Base-by-base conservation (phyloP, 345 rosid genomes). In the Corymbia maculata region DNA sequence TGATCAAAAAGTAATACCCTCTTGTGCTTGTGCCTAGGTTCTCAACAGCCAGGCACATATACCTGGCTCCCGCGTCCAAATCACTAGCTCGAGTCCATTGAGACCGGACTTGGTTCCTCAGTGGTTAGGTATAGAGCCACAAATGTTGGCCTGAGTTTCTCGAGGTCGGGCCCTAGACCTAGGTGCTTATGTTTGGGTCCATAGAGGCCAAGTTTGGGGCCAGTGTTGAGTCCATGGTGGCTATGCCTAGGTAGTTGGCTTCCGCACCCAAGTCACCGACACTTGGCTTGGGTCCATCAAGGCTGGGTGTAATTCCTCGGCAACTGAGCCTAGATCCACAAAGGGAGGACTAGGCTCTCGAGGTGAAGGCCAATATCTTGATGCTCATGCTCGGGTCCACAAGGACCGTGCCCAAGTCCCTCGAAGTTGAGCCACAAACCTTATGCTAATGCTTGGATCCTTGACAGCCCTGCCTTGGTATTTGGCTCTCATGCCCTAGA, bases 321-420 rank as follows among this genome's bases (percentile, higher is more conserved):
- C 2, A 55, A 55, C 21, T 0, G 11, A 55, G 11, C 5, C 1
- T 0, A 0, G 26, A 55, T 55, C 26, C 11, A 55, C 26, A 55
- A 55, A 55, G 26, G 42, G 42, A 36, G 42, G 42, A 36, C 42
- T 36, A 36, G 42, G 42, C 42, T 55, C 21, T 55, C 22, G 26
- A 55, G 61, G 61, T 55, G 61, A 55, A 55, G 61, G 26, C 61
- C 61, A 55, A 19, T 9, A 55, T 26, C 28, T 55, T 1, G 1
- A 8, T 55, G 61, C 28, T 0, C 4, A 0, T 55, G 28, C 5
- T 21, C 0, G 8, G 26, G 59, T 55, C 6, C 0, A 55, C 0
- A 22, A 5, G 0, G 61, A 12, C 12, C 28, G 22, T 8, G 28
- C 61, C 6, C 3, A 2, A 55, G 61, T 55, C 61, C 28, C 13